Base-by-base conservation (phyloP, 2,329 filamentous ascomycete species). In the Alternaria rosae region DNA sequence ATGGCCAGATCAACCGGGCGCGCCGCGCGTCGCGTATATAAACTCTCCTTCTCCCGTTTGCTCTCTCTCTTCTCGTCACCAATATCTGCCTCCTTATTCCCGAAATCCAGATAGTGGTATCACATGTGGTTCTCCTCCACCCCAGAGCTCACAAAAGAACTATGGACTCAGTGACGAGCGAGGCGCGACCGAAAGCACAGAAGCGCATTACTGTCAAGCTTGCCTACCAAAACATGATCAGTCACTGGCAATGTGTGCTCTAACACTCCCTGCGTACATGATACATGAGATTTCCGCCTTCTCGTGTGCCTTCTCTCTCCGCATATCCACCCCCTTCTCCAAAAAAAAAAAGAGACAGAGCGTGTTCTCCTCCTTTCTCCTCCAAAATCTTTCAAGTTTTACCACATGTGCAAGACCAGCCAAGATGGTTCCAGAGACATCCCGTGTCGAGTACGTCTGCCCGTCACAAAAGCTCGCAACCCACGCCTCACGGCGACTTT, bases 21-120 rank as follows among this genome's bases (percentile, higher is more conserved):
- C n/a, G n/a, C n/a, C n/a, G n/a, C n/a, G n/a, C n/a, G n/a, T n/a
- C n/a, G n/a, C n/a, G n/a, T n/a, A 17, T 38, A 38, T 38, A 38
- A 38, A 17, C n/a, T 1, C n/a, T 2, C n/a, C 35, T 17, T 9
- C 17, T 38, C 4, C 17, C 35, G 2, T 38, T 3, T 9, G 11
- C 3, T 3, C 17, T 10, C 32, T 3, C 11, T 17, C 35, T 38
- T 38, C 15, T 38, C 3, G 17, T 38, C 35, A 38, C 32, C n/a
- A 4, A n/a, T 9, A 0, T 4, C 3, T 1, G 4, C 1, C 2
- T 32, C 15, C 6, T 32, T 32, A 8, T 3, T 32, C 30, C 30
- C 30, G 15, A 35, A 32, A 30, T 30, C 6, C 1, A 11, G 12
- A 10, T 30, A 12, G 1, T 1, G 11, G 11, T 2, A 10, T 30